Percentiles rank a stretch among this genome's conserved stretches.
phyloP scores from a whole-genome alignment of 2,329 filamentous ascomycete species.

The Fusarium siculi region DNA sequence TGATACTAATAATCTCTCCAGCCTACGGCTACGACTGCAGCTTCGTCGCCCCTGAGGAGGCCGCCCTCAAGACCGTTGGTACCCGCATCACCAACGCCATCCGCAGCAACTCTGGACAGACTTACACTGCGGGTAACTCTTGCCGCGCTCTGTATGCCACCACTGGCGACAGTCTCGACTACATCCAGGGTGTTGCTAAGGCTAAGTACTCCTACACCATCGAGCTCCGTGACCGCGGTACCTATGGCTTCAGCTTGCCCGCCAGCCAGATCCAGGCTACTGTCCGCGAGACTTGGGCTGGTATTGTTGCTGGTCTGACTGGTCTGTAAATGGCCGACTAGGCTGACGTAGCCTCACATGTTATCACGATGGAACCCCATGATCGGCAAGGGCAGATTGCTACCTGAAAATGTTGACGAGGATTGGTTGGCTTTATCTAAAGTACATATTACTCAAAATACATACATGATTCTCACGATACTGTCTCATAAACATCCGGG shows the following conservation, averaged over 20 bases:
- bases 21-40: slow-evolving; percentile 47
- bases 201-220: slow-evolving; percentile 56
- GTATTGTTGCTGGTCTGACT: slow-evolving; percentile 22
- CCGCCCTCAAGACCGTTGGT: slow-evolving; percentile 18
- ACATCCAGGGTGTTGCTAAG: slow-evolving; percentile 54
- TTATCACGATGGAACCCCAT: neutral
- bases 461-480: neutral
- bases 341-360: no score
- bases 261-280: slow-evolving; percentile 51
- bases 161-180: slow-evolving; percentile 58
- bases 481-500: no score
- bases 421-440: neutral
- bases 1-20: slow-evolving; percentile 58
- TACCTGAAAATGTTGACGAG: no score
- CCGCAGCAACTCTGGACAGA: slow-evolving; percentile 6
- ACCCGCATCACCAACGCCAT: slow-evolving; percentile 21
- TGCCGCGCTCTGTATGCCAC: slow-evolving; percentile 71
- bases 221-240: slow-evolving; percentile 52
- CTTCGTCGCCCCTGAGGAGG: slow-evolving; percentile 24
- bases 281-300: slow-evolving; percentile 28
- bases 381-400: neutral
- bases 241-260: slow-evolving; percentile 56
- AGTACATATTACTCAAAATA: neutral
- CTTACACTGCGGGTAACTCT: slow-evolving; percentile 57
- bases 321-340: neutral